Evolutionary conservation across 2,329 filamentous ascomycete species (phyloP).

Genomic region (Aspergillus novoparasiticus): DNA sequence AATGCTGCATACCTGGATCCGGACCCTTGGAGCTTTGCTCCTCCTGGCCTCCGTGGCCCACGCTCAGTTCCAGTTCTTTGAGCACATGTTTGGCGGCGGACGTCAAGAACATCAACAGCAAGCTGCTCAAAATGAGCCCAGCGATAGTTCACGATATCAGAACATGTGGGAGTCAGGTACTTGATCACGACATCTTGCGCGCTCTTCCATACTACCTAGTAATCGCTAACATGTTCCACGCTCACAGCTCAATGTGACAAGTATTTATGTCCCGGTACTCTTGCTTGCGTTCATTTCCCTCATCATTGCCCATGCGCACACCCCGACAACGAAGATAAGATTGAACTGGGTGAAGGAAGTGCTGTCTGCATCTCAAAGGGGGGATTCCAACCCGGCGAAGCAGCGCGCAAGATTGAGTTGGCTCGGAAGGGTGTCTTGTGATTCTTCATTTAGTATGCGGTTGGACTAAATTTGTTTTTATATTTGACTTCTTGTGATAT

Average conservation of each 20-base stretch:
- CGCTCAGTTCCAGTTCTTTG: constrained; percentile 96
- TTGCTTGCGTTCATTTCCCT: constrained; percentile 93
- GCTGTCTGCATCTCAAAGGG: constrained; percentile 52
- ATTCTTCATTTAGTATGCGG: constrained; percentile 17
- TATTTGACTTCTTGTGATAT: background rate
- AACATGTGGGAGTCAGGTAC: constrained; percentile 68
- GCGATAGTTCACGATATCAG: constrained; percentile 80
- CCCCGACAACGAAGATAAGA: constrained; percentile 74
- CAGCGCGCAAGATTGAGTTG: constrained; percentile 51
- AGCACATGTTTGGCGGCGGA: constrained; percentile 83
- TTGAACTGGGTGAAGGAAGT: constrained; percentile 59
- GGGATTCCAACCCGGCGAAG: constrained; percentile 51
- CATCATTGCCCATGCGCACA: constrained; percentile 96
- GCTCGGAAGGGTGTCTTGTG: constrained; percentile 52
- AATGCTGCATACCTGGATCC: constrained; percentile 32
- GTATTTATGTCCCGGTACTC: constrained; percentile 91
- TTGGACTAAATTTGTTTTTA: background rate
- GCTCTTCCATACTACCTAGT: background rate
- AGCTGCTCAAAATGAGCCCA: constrained; percentile 74
- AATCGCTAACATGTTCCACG: constrained; percentile 6
- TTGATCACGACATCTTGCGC: background rate
- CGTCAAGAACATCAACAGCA: constrained; percentile 59
- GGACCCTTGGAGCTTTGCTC: constrained; percentile 51
- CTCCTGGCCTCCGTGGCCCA: constrained; percentile 61
- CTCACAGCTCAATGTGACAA: constrained; percentile 77